These are phyloP conservation scores for Leucocoprinus leucothites DNA, from an alignment of 768 basidiomycete genomes.

Conservation along the genomic window DNA sequence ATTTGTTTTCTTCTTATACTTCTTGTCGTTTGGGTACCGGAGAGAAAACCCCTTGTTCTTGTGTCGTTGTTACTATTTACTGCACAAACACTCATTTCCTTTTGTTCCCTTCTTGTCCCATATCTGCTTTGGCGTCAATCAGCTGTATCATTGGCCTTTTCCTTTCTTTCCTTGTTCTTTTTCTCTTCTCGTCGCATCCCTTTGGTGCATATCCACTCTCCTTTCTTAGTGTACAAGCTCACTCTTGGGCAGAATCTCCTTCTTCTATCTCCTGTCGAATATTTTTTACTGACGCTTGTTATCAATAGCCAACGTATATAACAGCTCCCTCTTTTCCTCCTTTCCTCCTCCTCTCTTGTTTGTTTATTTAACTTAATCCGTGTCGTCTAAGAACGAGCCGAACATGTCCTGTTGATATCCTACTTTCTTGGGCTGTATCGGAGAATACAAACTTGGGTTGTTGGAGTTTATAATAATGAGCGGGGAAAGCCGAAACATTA, in stretches of 20 bases:
- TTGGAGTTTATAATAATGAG: background rate
- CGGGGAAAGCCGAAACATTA: background rate
- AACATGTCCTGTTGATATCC: constrained; percentile 13
- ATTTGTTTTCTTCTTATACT: constrained; percentile 16
- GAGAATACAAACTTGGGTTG: constrained; percentile 5
- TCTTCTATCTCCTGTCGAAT: background rate
- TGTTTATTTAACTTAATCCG: constrained; percentile 26
- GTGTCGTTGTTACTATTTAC: constrained; percentile 13
- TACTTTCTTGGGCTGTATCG: constrained; percentile 11
- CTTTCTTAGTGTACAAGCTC: constrained; percentile 7
- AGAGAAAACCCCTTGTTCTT: constrained; percentile 8
- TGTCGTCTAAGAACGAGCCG: constrained; percentile 10
- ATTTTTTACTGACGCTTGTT: constrained; percentile 10
- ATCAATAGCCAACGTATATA: constrained; percentile 13
- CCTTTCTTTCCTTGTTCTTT: background rate
- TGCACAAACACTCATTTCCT: constrained; percentile 5
- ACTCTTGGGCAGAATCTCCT: constrained; percentile 1
- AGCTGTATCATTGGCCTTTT: constrained; percentile 22
- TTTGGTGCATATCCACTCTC: constrained; percentile 1
- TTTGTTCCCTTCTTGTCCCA: constrained; percentile 9
- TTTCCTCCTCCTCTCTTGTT: constrained; percentile 12
- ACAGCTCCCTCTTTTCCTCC: background rate
- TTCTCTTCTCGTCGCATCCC: background rate
- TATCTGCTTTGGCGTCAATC: constrained; percentile 10
- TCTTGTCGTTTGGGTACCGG: constrained; percentile 10